Evolutionary conservation across 768 basidiomycete genomes (phyloP), one percentile per base, ranked within the genome.

Genomic region (Naematelia encephala): DNA sequence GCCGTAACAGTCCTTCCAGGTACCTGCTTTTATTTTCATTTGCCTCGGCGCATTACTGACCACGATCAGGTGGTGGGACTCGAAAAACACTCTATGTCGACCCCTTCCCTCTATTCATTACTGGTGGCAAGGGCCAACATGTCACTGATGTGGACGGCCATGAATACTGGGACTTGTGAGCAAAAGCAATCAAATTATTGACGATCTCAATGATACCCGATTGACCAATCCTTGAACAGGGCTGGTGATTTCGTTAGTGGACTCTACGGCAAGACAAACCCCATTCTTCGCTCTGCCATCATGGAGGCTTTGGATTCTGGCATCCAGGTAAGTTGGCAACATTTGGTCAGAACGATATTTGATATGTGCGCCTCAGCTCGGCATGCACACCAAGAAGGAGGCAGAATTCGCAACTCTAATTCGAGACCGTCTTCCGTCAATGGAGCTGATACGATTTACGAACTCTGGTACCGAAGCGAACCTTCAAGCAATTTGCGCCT

Each of bases 401-500:
- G 54, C 57, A 4, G 39, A 43, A 14, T 45, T 66, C 14, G 56
- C 60, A 10, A 28, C 34, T 13, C 54, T 48, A 16, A 43, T 66
- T 27, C 48, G 53, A 13, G 19, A 49, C 1, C 25, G 61, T 34
- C 58, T 66, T 22, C 64, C 64, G 1, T 62, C 60, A 4, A 56
- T 66, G 25, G 61, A 62, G 2, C 58, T 56, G n/a, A 19, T 66
- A 4, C 47, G 64, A 21, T 66, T 62, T 54, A 34, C 60, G 8
- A 66, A 66, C 27, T 66, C 64, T 1, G 64, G 57, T 14, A 66
- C 64, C 10, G 64, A 66, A 29, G 64, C 64, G 3, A 62, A 62
- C 29, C 49, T 62, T 16, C 57, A 58, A 22, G 57, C 60, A 1
- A 62, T 66, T 3, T 54, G 56, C 11, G 30, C 53, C 39, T 52